Evolutionary conservation across 202 grass and related monocot genomes (phyloP), one percentile per base, ranked within the genome.

Genomic region (Digitaria exilis): DNA sequence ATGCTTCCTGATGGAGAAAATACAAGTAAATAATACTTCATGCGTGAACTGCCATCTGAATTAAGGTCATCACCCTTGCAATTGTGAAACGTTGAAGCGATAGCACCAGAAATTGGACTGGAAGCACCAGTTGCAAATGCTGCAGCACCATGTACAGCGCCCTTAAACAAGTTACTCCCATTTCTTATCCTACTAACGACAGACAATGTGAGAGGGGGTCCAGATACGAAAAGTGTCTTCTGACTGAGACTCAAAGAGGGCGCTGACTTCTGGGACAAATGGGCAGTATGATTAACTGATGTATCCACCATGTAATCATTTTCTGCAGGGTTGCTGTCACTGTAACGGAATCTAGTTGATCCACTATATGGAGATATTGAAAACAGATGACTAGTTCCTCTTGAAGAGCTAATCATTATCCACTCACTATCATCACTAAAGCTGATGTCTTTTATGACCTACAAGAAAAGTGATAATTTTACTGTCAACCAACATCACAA

Each of bases 321-420:
- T 69, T 88, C 84, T 74, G 78, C 62, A 65, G 83, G 73, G 56
- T 76, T 79, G 54, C 75, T 81, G 60, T 94, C 86, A 41, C 86
- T 87, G 57, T 84, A 78, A 52, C 67, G 80, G 73, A 88, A 88
- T 83, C 86, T 89, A 79, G 92, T 88, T 73, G 69, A 76, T 66
- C 79, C 82, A 65, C 89, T 86, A 65, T 93, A 90, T 63, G 89
- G 93, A 85, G 88, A 93, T 56, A 95, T 92, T 67, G 89, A 87
- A 76, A 92, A 98, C 66, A 98, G 67, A 87, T 98, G 96, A 63
- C 90, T 91, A 69, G 96, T 98, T 65, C 93, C 96, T 60, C 89
- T 91, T 48, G 96, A 98, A 50, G 92, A 95, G 80, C 93, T 98
- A 84, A 98, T 95, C 93, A 96, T 93, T 92, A 98, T 96, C 96